A percentile compares a stretch with the other conserved stretches of the same genome.
Conservation (phyloP, 768 basidiomycete species). For the Podaxis sp. region DNA sequence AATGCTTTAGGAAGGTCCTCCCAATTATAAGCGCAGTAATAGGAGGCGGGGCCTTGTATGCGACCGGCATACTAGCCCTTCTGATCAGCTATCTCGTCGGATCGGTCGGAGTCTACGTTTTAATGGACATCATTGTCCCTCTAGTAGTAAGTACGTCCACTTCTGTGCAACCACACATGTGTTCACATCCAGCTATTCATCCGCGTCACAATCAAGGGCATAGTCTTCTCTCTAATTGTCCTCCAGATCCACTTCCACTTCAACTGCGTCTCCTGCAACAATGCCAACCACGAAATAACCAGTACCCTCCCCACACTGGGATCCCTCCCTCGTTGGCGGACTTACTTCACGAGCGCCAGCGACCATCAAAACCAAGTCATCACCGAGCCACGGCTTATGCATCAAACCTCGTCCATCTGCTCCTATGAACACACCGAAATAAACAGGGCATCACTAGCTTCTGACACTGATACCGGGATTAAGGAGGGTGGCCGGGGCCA, state of each 20-base stretch:
- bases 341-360: not conserved
- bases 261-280: not conserved
- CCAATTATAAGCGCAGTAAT: not conserved
- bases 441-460: not conserved
- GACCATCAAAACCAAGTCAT: not conserved
- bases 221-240: conserved; percentile 11
- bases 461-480: not conserved
- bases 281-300: not conserved
- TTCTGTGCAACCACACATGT: not conserved
- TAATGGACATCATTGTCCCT: not conserved
- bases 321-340: conserved; percentile 12
- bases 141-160: conserved; percentile 2
- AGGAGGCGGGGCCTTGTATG: conserved; percentile 9
- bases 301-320: conserved; percentile 9
- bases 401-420: not conserved
- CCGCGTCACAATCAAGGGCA: conserved; percentile 1
- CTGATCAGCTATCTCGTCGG: not conserved
- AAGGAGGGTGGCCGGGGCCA: not conserved
- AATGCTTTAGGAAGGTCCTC: not conserved
- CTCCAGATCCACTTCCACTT: conserved; percentile 12
- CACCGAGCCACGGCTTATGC: not conserved
- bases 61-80: not conserved
- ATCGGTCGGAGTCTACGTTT: conserved; percentile 1
- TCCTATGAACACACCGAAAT: not conserved
- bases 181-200: not conserved